phyloP scores from a whole-genome alignment of 345 rosid species.

The Eucalyptus pumila region DNA sequence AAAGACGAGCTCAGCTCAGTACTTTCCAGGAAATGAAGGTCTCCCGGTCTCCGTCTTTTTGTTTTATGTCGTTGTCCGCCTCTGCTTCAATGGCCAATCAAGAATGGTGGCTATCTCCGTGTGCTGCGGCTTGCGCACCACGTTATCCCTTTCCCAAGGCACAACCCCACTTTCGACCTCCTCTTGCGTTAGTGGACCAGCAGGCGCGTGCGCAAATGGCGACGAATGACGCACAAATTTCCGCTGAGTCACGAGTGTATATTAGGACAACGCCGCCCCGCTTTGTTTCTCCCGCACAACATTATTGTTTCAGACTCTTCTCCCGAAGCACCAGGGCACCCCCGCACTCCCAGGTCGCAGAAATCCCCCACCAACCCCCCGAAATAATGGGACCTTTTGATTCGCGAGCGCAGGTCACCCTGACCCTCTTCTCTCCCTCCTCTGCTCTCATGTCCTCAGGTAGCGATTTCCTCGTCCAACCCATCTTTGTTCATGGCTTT shows the following conservation, averaged over 20 bases:
- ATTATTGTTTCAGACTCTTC: neutral
- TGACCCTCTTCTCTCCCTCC: neutral
- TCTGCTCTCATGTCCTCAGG: neutral
- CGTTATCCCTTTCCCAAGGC: neutral
- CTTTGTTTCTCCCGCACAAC: neutral
- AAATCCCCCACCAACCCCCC: neutral
- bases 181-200: neutral
- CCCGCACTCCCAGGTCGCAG: neutral
- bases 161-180: neutral
- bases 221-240: neutral
- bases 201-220: neutral
- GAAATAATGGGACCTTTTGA: neutral
- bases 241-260: neutral
- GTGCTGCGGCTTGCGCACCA: neutral
- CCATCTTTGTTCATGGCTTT: constrained; percentile 12
- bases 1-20: neutral
- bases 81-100: neutral
- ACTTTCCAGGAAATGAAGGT: neutral
- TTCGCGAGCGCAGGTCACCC: neutral
- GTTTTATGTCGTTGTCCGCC: neutral
- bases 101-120: neutral
- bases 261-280: neutral
- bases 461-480: constrained; percentile 8
- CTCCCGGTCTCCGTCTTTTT: neutral
- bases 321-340: neutral